A percentile compares a stretch with the other conserved stretches of the same genome.
phyloP scores from a whole-genome alignment of 2,329 filamentous ascomycete species.

The Diaporthe citrichinensis region DNA sequence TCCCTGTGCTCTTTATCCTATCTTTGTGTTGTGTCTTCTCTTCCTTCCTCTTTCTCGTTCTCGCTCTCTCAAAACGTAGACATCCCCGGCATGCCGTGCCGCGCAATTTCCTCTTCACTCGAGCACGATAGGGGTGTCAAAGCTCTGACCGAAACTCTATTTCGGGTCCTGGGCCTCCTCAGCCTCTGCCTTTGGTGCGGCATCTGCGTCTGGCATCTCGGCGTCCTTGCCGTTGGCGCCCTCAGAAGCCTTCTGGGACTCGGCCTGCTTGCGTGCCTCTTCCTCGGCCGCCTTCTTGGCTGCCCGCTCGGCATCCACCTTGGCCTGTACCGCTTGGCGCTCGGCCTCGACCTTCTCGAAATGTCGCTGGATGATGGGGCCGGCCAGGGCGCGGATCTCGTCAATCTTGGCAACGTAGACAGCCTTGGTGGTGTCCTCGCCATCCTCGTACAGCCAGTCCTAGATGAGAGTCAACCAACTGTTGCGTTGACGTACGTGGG shows the following conservation, averaged over 20 bases:
- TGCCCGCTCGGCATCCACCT: constrained; percentile 82
- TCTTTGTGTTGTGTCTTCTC: neutral
- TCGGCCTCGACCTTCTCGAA: constrained; percentile 94
- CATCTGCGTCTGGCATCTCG: constrained; percentile 75
- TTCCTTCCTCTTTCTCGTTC: neutral
- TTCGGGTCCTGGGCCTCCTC: constrained; percentile 58
- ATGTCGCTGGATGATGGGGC: constrained; percentile 93
- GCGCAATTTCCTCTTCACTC: neutral
- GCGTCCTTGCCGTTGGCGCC: constrained; percentile 61
- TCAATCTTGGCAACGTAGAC: constrained; percentile 96
- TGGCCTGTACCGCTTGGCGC: constrained; percentile 82
- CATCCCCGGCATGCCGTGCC: neutral
- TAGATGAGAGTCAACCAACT: constrained; percentile 57
- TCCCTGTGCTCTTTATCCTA: constrained; percentile 21
- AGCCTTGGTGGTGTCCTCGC: constrained; percentile 93
- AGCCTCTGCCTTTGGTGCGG: constrained; percentile 61
- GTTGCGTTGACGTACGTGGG: neutral
- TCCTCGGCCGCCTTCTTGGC: constrained; percentile 77
- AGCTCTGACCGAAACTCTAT: constrained; percentile 38
- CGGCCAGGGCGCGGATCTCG: constrained; percentile 91
- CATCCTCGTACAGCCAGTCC: constrained; percentile 99
- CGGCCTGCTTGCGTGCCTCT: constrained; percentile 67
- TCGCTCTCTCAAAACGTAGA: neutral
- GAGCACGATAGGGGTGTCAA: constrained; percentile 9
- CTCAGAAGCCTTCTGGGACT: constrained; percentile 63